Conservation (phyloP, 2,329 filamentous ascomycete genomes). For the Mariannaea sp. region DNA sequence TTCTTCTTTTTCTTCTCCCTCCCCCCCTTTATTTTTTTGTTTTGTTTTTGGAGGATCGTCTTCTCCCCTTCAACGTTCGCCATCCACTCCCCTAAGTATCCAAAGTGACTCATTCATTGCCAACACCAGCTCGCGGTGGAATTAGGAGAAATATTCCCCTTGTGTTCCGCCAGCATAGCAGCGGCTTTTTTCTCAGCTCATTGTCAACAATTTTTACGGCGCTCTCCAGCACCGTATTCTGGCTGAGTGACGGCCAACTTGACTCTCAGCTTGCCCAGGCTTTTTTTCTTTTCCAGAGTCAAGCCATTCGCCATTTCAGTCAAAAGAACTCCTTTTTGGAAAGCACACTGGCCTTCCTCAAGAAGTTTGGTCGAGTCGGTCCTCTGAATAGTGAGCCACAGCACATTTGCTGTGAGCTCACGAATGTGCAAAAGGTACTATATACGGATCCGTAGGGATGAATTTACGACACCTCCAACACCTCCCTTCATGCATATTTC, state of each 20-base stretch:
- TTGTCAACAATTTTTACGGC: no score
- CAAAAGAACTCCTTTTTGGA: no score
- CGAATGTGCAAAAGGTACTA: constrained; percentile 38
- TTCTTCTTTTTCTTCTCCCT: no score
- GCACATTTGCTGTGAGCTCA: constrained; percentile 14
- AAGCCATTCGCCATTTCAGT: background rate
- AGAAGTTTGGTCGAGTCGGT: background rate
- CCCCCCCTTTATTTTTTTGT: no score
- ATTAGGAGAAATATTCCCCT: constrained; percentile 33
- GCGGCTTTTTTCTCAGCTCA: background rate
- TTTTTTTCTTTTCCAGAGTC: background rate
- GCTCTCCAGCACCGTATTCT: background rate
- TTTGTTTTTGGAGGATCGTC: no score
- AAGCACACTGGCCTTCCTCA: background rate
- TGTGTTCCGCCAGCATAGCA: constrained; percentile 25
- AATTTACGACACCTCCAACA: constrained; percentile 40
- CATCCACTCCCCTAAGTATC: background rate
- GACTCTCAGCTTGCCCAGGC: background rate
- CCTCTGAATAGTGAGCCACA: constrained; percentile 7
- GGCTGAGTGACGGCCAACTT: background rate
- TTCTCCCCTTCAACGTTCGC: no score
- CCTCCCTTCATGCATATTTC: constrained; percentile 15
- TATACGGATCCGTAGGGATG: constrained; percentile 45
- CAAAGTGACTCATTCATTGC: constrained; percentile 25
- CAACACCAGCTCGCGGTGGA: constrained; percentile 18